phyloP scores from a whole-genome alignment of 441 rosid genomes.

The Capsella rubella region DNA sequence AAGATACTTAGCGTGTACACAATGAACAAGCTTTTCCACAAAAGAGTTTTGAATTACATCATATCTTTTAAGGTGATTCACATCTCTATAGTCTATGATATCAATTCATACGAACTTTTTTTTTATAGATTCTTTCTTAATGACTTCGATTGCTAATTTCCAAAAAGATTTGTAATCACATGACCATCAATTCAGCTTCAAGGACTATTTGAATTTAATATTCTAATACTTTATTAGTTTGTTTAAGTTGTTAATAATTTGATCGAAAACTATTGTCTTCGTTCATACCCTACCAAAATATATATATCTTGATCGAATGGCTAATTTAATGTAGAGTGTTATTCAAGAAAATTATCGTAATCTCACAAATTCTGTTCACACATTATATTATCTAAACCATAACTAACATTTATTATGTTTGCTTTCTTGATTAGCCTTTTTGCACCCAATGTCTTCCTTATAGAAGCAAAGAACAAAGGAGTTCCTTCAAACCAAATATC shows the following conservation, averaged over 20 bases:
- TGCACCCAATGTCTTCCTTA: slow-evolving; percentile 37
- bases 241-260: neutral
- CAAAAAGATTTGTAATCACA: slow-evolving; percentile 30
- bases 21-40: slow-evolving; percentile 20
- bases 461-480: slow-evolving; percentile 61
- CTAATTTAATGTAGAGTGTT: slow-evolving; percentile 35
- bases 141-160: slow-evolving; percentile 11
- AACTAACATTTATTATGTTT: slow-evolving; percentile 26
- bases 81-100: neutral
- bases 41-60: slow-evolving; percentile 18
- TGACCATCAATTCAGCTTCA: slow-evolving; percentile 13
- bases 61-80: slow-evolving; percentile 9
- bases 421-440: slow-evolving; percentile 37
- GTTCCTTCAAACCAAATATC: slow-evolving; percentile 40
- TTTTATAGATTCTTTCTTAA: neutral
- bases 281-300: slow-evolving; percentile 42
- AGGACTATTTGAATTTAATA: slow-evolving; percentile 4
- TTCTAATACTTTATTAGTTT: neutral
- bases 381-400: slow-evolving; percentile 30
- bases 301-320: slow-evolving; percentile 23
- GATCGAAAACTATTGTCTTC: slow-evolving; percentile 28
- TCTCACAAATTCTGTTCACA: slow-evolving; percentile 39
- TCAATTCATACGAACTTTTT: neutral
- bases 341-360: slow-evolving; percentile 32
- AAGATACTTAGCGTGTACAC: slow-evolving; percentile 39